Conservation (phyloP, 1,284 basidiomycete species). For the Schizophyllum amplum region DNA sequence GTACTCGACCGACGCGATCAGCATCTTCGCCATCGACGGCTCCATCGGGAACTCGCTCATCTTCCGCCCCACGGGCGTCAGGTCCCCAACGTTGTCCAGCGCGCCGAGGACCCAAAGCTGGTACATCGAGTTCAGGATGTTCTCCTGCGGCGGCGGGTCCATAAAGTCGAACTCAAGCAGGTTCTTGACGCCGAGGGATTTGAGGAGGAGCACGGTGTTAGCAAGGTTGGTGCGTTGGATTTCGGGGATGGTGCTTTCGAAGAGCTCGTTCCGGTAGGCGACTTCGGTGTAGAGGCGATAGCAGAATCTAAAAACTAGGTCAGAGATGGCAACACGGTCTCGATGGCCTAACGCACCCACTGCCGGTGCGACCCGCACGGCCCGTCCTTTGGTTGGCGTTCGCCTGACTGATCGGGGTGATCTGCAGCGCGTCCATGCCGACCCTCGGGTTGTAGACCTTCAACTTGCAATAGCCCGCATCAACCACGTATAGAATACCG, state of each 20-base stretch:
- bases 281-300: conserved; percentile 88
- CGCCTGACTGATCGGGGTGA: conserved; percentile 97
- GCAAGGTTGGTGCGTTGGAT: conserved; percentile 97
- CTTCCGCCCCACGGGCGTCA: conserved; percentile 87
- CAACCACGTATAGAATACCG: conserved; percentile 95
- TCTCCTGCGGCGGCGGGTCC: conserved; percentile 95
- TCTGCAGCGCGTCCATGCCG: conserved; percentile 98
- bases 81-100: conserved; percentile 94
- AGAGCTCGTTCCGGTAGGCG: conserved; percentile 85
- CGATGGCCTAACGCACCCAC: conserved; percentile 50
- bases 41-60: conserved; percentile 99
- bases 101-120: conserved; percentile 98
- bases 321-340: conserved; percentile 1
- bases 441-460: conserved; percentile 99
- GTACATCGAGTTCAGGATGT: conserved; percentile 97
- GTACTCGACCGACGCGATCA: conserved; percentile 92
- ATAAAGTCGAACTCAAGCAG: conserved; percentile 99
- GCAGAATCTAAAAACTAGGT: conserved; percentile 57
- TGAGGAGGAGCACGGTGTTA: conserved; percentile 91
- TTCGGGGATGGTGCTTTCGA: conserved; percentile 93
- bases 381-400: conserved; percentile 95
- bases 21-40: conserved; percentile 96
- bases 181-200: conserved; percentile 95
- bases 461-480: conserved; percentile 93
- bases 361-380: conserved; percentile 93